Evolutionary conservation across 208 protist genomes (phyloP).

Genomic region (Crithidia sp.): DNA sequence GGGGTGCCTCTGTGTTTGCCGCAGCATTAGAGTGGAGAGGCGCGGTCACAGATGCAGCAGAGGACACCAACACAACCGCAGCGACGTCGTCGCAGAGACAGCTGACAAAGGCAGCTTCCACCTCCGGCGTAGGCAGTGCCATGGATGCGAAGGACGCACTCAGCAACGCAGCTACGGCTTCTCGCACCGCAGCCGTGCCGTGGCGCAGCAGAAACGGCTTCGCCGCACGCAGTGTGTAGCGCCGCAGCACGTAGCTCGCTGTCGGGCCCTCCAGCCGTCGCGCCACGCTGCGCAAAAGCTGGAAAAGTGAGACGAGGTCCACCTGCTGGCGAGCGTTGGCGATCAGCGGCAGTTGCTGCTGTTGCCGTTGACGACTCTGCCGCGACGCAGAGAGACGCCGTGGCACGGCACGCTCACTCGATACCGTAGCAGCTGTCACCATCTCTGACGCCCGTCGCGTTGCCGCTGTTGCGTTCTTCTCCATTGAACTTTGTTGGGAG

Average conservation of each 20-base stretch:
- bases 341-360: constrained; percentile 28
- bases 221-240: constrained; percentile 55
- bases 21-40: too few relatives aligned
- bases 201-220: constrained; percentile 43
- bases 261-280: constrained; percentile 27
- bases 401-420: background rate
- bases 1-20: too few relatives aligned
- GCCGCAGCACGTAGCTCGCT: constrained; percentile 40
- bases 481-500: background rate
- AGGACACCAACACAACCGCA: too few relatives aligned
- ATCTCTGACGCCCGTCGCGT: background rate
- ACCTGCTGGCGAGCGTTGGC: constrained; percentile 40
- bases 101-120: too few relatives aligned
- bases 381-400: background rate
- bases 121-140: background rate
- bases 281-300: constrained; percentile 53
- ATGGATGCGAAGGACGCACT: constrained; percentile 17
- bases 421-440: background rate
- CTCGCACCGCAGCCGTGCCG: constrained; percentile 60
- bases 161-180: constrained; percentile 67
- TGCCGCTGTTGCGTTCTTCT: background rate
- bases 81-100: too few relatives aligned
- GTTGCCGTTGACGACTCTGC: background rate
- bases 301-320: constrained; percentile 56
- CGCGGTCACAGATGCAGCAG: too few relatives aligned